Conservation (phyloP, 352 stramenopile genomes). For the Phytopythium ostracodes region DNA sequence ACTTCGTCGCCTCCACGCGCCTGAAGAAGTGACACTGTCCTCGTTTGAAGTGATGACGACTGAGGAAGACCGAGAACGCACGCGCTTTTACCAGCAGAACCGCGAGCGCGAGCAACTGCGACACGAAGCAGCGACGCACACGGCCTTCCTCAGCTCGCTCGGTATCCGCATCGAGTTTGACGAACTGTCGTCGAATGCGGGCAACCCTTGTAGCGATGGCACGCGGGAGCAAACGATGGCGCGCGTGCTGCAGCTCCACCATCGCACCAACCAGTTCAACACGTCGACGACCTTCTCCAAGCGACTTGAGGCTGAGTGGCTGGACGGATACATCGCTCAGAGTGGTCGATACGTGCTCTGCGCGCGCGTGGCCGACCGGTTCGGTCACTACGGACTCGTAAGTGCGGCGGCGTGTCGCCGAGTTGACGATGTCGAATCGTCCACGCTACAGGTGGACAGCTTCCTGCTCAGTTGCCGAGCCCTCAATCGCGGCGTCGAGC, state of each 20-base stretch:
- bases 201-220: too few species aligned
- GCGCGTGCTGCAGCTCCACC: slow-evolving; percentile 56
- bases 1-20: neutral
- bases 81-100: slow-evolving; percentile 58
- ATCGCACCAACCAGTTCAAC: slow-evolving; percentile 76
- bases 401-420: slow-evolving; percentile 35
- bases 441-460: slow-evolving; percentile 33
- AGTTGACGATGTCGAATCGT: neutral
- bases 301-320: slow-evolving; percentile 20
- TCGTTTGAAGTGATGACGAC: slow-evolving; percentile 15
- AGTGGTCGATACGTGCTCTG: slow-evolving; percentile 28
- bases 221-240: slow-evolving; percentile 15
- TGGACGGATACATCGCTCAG: slow-evolving; percentile 24
- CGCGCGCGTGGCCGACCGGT: slow-evolving; percentile 64
- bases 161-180: slow-evolving; percentile 68
- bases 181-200: slow-evolving; percentile 15
- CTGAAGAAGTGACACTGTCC: neutral
- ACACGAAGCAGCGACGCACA: slow-evolving; percentile 28
- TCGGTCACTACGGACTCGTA: slow-evolving; percentile 74
- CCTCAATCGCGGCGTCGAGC: slow-evolving; percentile 66
- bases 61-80: slow-evolving; percentile 47
- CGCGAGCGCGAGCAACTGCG: slow-evolving; percentile 29
- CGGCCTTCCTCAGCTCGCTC: slow-evolving; percentile 62
- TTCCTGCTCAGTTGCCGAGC: slow-evolving; percentile 71
- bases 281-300: slow-evolving; percentile 51